Conservation (phyloP, 2,329 filamentous ascomycete genomes). For the Cordyceps tenuipes region DNA sequence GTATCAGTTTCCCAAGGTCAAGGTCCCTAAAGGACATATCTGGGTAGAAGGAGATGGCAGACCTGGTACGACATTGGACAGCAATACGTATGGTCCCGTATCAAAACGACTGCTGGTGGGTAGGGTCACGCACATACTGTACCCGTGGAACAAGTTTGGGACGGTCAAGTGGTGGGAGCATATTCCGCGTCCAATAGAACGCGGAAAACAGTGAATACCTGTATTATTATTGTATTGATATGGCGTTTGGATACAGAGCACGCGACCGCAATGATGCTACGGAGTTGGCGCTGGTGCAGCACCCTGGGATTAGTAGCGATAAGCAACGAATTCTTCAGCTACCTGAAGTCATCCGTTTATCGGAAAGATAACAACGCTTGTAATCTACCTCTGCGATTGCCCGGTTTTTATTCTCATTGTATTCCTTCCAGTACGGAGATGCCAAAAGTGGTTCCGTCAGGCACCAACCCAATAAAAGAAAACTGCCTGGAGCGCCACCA, state of each 20-base stretch:
- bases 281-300: not conserved
- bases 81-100: conserved; percentile 83
- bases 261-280: not conserved
- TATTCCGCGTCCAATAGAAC: conserved; percentile 13
- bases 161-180: conserved; percentile 51
- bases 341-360: not conserved
- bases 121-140: conserved; percentile 62
- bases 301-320: not conserved
- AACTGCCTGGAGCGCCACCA: not conserved
- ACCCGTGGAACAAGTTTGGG: conserved; percentile 55
- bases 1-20: conserved; percentile 46
- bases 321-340: not conserved
- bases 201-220: not conserved
- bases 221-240: conserved; percentile 1
- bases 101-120: conserved; percentile 68
- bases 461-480: conserved; percentile 10
- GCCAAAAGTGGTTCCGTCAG: conserved; percentile 12
- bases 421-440: not conserved
- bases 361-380: not conserved
- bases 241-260: not conserved
- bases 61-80: conserved; percentile 64
- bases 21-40: conserved; percentile 74
- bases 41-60: conserved; percentile 92
- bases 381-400: not conserved
- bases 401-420: not conserved